Evolutionary conservation across 2,329 filamentous ascomycete genomes (phyloP).

Genomic region (Neonectria coccinea): DNA sequence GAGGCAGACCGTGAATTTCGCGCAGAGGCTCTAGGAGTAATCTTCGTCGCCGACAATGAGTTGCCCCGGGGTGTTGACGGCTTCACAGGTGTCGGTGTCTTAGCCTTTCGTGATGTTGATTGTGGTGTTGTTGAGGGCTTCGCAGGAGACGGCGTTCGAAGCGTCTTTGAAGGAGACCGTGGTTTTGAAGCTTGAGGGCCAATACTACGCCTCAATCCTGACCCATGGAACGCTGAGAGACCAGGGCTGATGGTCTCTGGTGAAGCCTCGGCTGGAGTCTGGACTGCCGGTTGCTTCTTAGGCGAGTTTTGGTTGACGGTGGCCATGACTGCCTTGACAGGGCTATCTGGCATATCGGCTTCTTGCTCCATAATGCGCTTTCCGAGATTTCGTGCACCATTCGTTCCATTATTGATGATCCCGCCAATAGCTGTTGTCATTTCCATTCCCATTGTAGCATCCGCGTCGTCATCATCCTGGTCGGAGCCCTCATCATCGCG

Average conservation of each 20-base stretch:
- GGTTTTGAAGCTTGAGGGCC: constrained; percentile 56
- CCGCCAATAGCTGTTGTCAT: constrained; percentile 73
- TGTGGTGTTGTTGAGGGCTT: constrained; percentile 40
- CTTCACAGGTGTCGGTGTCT: constrained; percentile 45
- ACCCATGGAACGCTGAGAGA: constrained; percentile 64
- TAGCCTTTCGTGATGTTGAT: constrained; percentile 30
- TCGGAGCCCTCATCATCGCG: constrained; percentile 47
- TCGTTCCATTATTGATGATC: constrained; percentile 62
- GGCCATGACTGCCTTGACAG: constrained; percentile 52
- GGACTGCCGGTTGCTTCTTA: constrained; percentile 35
- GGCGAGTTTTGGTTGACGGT: constrained; percentile 40
- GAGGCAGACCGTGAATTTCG: constrained; percentile 37
- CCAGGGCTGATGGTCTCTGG: constrained; percentile 64
- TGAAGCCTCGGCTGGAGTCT: constrained; percentile 47
- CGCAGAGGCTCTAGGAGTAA: constrained; percentile 26
- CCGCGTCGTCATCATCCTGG: constrained; percentile 48
- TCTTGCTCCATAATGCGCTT: constrained; percentile 72
- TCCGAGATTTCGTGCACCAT: constrained; percentile 52
- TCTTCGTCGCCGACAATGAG: constrained; percentile 29
- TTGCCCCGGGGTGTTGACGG: constrained; percentile 37
- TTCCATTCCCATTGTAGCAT: constrained; percentile 69
- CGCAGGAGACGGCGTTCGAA: constrained; percentile 44
- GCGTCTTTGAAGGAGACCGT: constrained; percentile 35
- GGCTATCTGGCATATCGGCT: constrained; percentile 60
- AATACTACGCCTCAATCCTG: constrained; percentile 62